phyloP scores from a whole-genome alignment of 2,329 filamentous ascomycete species.

The Ophiostoma piceae region DNA sequence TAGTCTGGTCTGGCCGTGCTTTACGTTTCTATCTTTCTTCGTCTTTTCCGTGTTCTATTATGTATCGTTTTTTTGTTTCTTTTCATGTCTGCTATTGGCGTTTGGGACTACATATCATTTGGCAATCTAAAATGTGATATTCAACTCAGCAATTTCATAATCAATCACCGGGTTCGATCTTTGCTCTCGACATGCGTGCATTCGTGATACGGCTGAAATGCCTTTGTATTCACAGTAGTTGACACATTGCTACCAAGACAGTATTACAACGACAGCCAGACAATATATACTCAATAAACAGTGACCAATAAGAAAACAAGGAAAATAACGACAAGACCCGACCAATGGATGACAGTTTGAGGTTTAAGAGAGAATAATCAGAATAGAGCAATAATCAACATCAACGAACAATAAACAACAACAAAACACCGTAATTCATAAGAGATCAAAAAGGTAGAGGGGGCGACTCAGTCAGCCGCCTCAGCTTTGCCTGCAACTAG shows the following conservation, averaged over 20 bases:
- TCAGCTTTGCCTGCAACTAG: conserved; percentile 28
- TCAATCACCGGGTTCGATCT: too few species aligned
- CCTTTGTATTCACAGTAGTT: background rate
- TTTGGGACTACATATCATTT: background rate
- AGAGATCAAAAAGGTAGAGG: background rate
- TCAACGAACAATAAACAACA: background rate
- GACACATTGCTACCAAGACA: background rate
- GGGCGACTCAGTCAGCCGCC: too few species aligned
- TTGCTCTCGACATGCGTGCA: too few species aligned
- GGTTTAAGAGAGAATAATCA: background rate
- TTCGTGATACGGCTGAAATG: background rate
- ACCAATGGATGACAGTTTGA: background rate
- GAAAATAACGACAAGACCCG: background rate
- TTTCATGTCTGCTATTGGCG: conserved; percentile 6
- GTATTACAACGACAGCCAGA: background rate
- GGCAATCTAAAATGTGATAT: conserved; percentile 9
- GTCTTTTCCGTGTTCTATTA: background rate
- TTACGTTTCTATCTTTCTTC: background rate
- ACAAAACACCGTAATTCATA: background rate
- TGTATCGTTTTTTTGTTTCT: background rate
- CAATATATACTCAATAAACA: background rate
- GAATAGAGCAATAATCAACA: background rate
- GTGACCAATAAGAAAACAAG: background rate
- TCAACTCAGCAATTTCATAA: background rate
- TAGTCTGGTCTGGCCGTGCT: background rate